A percentile compares a stretch with the other conserved stretches of the same genome.
Conservation (phyloP, 2,329 filamentous ascomycete genomes). For the Colletotrichum sp. region DNA sequence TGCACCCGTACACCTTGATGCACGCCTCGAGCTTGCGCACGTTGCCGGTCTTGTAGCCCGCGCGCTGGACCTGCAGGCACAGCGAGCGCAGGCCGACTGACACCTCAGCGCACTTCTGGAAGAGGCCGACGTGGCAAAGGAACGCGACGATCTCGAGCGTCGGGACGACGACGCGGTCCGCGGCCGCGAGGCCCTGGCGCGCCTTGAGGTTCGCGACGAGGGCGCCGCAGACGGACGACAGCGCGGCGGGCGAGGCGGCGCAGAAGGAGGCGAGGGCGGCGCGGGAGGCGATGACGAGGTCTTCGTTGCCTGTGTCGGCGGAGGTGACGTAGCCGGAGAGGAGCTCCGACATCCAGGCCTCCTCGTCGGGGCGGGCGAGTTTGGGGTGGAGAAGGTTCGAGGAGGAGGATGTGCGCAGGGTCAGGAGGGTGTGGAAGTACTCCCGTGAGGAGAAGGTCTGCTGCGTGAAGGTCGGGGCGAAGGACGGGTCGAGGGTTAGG, state of each 20-base stretch:
- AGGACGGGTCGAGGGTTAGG: slow-evolving; percentile 45
- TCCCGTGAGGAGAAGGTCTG: slow-evolving; percentile 61
- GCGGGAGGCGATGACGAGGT: slow-evolving; percentile 72
- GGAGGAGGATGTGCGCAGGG: slow-evolving; percentile 40
- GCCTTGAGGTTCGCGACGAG: slow-evolving; percentile 59
- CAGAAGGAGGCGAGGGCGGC: slow-evolving; percentile 66
- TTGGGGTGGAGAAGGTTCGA: slow-evolving; percentile 38
- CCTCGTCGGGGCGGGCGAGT: slow-evolving; percentile 34
- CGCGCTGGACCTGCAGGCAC: slow-evolving; percentile 75
- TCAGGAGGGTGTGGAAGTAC: slow-evolving; percentile 64
- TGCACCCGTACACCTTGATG: slow-evolving; percentile 76
- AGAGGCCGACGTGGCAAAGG: slow-evolving; percentile 68
- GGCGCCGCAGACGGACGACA: slow-evolving; percentile 52
- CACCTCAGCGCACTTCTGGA: slow-evolving; percentile 39
- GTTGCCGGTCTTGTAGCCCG: slow-evolving; percentile 83
- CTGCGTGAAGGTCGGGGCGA: slow-evolving; percentile 36
- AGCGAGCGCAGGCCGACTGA: slow-evolving; percentile 58
- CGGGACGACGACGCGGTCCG: slow-evolving; percentile 77
- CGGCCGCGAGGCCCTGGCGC: slow-evolving; percentile 51
- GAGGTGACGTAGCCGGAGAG: slow-evolving; percentile 74
- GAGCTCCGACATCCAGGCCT: slow-evolving; percentile 55
- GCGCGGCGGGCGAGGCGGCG: slow-evolving; percentile 39
- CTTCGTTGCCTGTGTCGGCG: slow-evolving; percentile 79
- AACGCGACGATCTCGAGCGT: slow-evolving; percentile 80
- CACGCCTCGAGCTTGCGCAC: slow-evolving; percentile 83